Conservation (phyloP, 2,329 filamentous ascomycete genomes). For the Coniochaeta sp. region DNA sequence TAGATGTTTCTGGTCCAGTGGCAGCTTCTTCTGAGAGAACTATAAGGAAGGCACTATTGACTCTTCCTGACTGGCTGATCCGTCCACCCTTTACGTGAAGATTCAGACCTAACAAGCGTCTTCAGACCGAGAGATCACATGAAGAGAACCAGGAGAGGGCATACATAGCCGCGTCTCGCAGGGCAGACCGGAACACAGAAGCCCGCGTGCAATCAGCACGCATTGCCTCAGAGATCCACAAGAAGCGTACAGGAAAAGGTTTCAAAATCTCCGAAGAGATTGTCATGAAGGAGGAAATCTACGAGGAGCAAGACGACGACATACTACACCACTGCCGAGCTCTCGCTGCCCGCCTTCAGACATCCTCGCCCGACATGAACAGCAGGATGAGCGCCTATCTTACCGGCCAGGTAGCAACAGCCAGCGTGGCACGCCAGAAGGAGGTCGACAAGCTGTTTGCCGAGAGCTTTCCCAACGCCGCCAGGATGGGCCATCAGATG, state of each 20-base stretch:
- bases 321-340: conserved; percentile 56
- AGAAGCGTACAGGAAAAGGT: conserved; percentile 76
- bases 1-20: neutral
- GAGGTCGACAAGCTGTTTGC: conserved; percentile 41
- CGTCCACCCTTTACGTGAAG: neutral
- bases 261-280: conserved; percentile 80
- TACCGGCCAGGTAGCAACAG: conserved; percentile 34
- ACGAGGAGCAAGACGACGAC: conserved; percentile 88
- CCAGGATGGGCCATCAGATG: conserved; percentile 21
- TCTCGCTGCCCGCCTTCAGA: conserved; percentile 57
- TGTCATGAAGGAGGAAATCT: conserved; percentile 89
- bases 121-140: conserved; percentile 65
- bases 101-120: neutral
- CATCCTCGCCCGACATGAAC: conserved; percentile 55
- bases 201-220: conserved; percentile 81
- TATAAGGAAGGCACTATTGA: conserved; percentile 2
- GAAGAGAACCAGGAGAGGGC: conserved; percentile 82
- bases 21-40: neutral
- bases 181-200: conserved; percentile 81
- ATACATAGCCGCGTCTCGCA: conserved; percentile 84
- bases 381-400: conserved; percentile 46
- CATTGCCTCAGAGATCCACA: conserved; percentile 86
- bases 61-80: neutral
- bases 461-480: conserved; percentile 34
- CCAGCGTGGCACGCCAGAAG: conserved; percentile 33